Conservation (phyloP, 169 alveolate genomes). For the Eimeria maxima region DNA sequence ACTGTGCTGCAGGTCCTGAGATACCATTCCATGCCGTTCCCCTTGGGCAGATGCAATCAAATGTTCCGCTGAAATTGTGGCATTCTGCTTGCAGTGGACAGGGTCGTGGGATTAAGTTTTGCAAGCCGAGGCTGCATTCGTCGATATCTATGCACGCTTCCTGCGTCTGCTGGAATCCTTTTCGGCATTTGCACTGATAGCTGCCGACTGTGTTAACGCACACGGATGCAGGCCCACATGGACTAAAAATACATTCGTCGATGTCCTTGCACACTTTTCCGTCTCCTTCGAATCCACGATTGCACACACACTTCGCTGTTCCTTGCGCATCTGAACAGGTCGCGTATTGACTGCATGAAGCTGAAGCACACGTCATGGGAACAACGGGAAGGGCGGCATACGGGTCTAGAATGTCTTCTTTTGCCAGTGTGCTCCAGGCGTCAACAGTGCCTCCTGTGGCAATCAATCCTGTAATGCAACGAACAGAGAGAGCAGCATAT, state of each 20-base stretch:
- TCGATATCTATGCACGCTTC: conserved; percentile 82
- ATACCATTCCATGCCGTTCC: conserved; percentile 78
- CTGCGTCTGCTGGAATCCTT: conserved; percentile 81
- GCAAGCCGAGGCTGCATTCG: conserved; percentile 70
- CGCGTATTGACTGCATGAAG: conserved; percentile 60
- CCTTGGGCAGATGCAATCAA: conserved; percentile 84
- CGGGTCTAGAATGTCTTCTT: conserved; percentile 67
- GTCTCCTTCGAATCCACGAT: conserved; percentile 81
- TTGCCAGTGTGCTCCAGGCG: conserved; percentile 62
- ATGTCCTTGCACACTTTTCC: conserved; percentile 83
- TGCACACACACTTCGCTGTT: conserved; percentile 77
- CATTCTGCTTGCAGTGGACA: conserved; percentile 83
- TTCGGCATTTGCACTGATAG: conserved; percentile 84
- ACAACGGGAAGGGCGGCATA: conserved; percentile 63
- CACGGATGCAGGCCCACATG: conserved; percentile 85
- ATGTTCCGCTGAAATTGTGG: conserved; percentile 83
- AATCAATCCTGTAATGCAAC: conserved; percentile 1
- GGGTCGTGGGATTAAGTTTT: conserved; percentile 34
- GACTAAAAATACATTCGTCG: conserved; percentile 85
- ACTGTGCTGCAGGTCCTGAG: conserved; percentile 80
- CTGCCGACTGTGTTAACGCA: conserved; percentile 83
- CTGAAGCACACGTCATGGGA: conserved; percentile 62
- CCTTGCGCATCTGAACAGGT: conserved; percentile 38
- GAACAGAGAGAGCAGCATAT: neutral
- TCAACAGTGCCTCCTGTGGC: conserved; percentile 69